These are phyloP conservation scores for Ceriops tagal DNA, from an alignment of 345 rosid genomes.

Conservation along the genomic window DNA sequence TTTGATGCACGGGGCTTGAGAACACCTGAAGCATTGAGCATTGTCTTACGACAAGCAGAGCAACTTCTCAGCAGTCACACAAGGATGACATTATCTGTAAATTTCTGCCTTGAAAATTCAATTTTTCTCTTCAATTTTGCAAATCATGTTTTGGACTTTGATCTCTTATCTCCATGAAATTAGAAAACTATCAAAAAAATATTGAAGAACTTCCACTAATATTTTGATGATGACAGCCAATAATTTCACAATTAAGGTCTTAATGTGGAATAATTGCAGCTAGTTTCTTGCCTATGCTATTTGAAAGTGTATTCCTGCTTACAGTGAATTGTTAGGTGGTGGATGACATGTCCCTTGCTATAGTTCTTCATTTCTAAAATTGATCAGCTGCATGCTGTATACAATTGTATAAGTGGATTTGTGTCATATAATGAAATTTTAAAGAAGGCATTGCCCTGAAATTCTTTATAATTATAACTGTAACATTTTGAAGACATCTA, in stretches of 20 bases:
- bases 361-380: background rate
- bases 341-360: too few species aligned
- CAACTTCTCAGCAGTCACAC: conserved; percentile 54
- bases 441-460: background rate
- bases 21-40: conserved; percentile 60
- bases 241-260: background rate
- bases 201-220: too few species aligned
- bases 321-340: too few species aligned
- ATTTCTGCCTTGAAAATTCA: background rate
- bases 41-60: conserved; percentile 59
- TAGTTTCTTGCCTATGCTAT: background rate
- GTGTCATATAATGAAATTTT: background rate
- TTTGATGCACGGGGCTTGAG: conserved; percentile 47
- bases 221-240: too few species aligned
- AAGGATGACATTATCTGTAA: conserved; percentile 68
- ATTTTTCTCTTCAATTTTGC: background rate
- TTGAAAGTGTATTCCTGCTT: too few species aligned
- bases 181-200: too few species aligned
- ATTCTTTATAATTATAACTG: background rate
- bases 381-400: background rate
- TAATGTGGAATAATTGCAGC: background rate
- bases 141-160: background rate
- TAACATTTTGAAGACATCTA: conserved; percentile 28
- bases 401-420: background rate
- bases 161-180: too few species aligned